Percentiles rank a stretch among this genome's conserved stretches.
Conservation (phyloP, 345 rosid species). For the Brassica carinata region DNA sequence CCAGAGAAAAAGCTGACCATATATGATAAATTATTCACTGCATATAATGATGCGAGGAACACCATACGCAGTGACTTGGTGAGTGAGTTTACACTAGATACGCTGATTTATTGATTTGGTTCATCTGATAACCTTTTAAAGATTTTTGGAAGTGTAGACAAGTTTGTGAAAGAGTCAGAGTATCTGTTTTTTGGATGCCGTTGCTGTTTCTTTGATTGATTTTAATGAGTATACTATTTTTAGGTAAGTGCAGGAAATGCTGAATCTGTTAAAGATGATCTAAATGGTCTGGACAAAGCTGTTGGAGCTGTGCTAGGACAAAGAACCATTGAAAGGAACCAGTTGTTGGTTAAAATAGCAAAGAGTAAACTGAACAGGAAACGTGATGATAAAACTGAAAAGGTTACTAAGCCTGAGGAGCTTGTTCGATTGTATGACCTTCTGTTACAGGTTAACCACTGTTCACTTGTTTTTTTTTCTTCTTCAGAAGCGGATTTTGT, state of each 20-base stretch:
- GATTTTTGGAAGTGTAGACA: slow-evolving; percentile 6
- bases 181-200: slow-evolving; percentile 13
- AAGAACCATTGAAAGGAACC: slow-evolving; percentile 91
- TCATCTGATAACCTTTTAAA: background rate
- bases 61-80: slow-evolving; percentile 94
- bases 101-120: background rate
- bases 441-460: slow-evolving; percentile 68
- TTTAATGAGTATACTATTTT: slow-evolving; percentile 15
- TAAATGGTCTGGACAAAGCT: slow-evolving; percentile 97
- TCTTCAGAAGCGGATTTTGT: background rate
- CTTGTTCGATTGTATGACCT: slow-evolving; percentile 96
- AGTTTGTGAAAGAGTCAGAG: slow-evolving; percentile 4
- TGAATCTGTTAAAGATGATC: slow-evolving; percentile 86
- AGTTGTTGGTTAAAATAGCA: slow-evolving; percentile 80
- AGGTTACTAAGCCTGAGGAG: slow-evolving; percentile 92
- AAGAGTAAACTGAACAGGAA: slow-evolving; percentile 82
- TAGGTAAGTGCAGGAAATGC: slow-evolving; percentile 95
- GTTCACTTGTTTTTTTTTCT: slow-evolving; percentile 5
- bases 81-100: slow-evolving; percentile 33
- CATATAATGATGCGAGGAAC: slow-evolving; percentile 94
- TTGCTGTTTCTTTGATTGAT: slow-evolving; percentile 29
- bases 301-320: slow-evolving; percentile 89
- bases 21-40: slow-evolving; percentile 86
- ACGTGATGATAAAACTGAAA: slow-evolving; percentile 89
- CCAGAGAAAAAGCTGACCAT: slow-evolving; percentile 75